Evolutionary conservation across 306 rosid genomes (phyloP), one percentile per base, ranked within the genome.

Genomic region (Aeschynomene evenia): DNA sequence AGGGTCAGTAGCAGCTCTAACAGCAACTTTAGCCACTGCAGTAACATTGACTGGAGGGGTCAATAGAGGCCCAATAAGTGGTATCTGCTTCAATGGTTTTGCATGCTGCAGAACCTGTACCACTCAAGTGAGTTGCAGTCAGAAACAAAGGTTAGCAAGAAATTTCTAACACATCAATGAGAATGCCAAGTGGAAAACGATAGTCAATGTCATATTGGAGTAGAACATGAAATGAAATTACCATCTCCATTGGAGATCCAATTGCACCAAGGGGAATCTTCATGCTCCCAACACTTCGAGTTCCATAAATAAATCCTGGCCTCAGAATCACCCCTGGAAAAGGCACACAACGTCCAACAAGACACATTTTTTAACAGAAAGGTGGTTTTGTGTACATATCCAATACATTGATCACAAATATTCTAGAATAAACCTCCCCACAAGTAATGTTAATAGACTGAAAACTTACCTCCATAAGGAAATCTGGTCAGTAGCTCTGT

Each of bases 261-360:
- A 94, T 80, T 55, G 81, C 75, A 40, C 96, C 93, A 19, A 90
- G 81, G 71, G 98, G 97, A 69, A 94, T 46, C 84, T 88, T 94
- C 80, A 87, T 16, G 61, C 92, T 84, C 75, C 98, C 95, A 71
- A 85, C 90, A 33, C 73, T 81, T 61, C 98, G 97, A 53, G 98
- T 88, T 74, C 98, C 98, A 58, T 94, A 87, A 57, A 94, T 90
- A 85, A 94, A 90, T 24, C 96, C 98, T 14, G 97, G 97, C 79
- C 97, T 90, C 85, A 94, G 77, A 77, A 94, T 77, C 81, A 94
- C 86, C 80, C 98, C 98, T 94, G 92, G 64, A 82, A 82, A 70
- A 29, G 63, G 49, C 75, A 85, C 23, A 62, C 7, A 52, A 51
- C 16, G 57, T 77, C 40, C 55, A 36, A 39, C n/a, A n/a, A n/a